Conservation (phyloP, 2,329 filamentous ascomycete genomes). For the Xylaria sp. region DNA sequence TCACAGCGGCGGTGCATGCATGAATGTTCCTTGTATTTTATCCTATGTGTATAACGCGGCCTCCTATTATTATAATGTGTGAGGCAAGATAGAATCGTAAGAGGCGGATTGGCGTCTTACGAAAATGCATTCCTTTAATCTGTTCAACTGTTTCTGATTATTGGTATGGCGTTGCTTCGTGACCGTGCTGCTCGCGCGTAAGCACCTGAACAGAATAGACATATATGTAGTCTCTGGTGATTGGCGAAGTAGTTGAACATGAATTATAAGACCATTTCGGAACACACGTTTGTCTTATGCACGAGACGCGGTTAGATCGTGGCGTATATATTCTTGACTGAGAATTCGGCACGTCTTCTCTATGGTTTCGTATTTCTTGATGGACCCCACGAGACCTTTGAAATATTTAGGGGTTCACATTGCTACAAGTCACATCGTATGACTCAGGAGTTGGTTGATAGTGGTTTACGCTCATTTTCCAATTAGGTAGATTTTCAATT, state of each 20-base stretch:
- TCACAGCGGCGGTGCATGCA: conserved; percentile 38
- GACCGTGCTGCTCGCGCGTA: background rate
- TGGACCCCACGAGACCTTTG: background rate
- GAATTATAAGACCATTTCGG: background rate
- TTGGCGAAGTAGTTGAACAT: background rate
- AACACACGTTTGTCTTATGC: background rate
- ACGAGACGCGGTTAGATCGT: background rate
- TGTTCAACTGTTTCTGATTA: conserved; percentile 15
- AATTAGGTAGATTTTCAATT: no score
- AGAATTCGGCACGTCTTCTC: background rate
- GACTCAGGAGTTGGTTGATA: background rate
- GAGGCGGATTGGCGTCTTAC: conserved; percentile 32
- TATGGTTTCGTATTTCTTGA: background rate
- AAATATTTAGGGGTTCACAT: background rate
- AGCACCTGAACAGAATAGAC: background rate
- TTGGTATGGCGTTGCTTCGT: background rate
- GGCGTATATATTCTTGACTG: background rate
- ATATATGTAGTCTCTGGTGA: background rate
- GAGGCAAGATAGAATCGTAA: conserved; percentile 47
- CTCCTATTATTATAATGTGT: conserved; percentile 42
- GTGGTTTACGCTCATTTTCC: no score
- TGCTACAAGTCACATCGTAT: background rate
- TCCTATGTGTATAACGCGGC: conserved; percentile 48
- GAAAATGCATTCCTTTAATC: conserved; percentile 43
- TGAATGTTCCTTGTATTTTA: conserved; percentile 46